Evolutionary conservation across 306 rosid species (phyloP).

Genomic region (Gleditsia sinensis): DNA sequence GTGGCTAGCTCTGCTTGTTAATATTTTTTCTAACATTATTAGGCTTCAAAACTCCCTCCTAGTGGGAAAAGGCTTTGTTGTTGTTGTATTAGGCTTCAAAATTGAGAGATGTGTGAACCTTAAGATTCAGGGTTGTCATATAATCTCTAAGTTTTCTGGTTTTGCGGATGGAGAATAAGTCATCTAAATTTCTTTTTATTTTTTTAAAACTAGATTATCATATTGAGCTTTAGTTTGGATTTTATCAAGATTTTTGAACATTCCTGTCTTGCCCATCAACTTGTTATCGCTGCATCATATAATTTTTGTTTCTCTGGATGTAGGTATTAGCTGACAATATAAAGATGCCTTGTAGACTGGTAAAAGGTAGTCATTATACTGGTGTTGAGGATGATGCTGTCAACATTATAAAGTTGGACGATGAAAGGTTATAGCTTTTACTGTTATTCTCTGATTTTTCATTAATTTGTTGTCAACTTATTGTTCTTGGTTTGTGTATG

Average conservation of each 20-base stretch:
- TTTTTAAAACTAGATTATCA: not conserved
- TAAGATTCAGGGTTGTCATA: not conserved
- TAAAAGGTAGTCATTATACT: conserved; percentile 95
- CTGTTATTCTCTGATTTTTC: conserved; percentile 21
- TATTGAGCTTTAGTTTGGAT: conserved; percentile 2
- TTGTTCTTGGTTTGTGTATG: not conserved
- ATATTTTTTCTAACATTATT: not conserved
- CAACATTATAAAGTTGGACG: conserved; percentile 88
- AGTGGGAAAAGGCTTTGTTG: too few relatives aligned
- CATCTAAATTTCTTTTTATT: not conserved
- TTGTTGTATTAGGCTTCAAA: not conserved
- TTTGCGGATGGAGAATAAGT: not conserved
- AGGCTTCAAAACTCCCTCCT: too few relatives aligned
- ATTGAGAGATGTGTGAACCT: not conserved
- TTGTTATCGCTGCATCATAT: conserved; percentile 18
- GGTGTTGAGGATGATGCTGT: conserved; percentile 98
- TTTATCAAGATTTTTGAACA: conserved; percentile 11
- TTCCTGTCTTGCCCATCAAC: conserved; percentile 9
- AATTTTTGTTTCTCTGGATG: conserved; percentile 42
- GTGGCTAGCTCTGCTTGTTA: not conserved
- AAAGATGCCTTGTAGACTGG: conserved; percentile 96
- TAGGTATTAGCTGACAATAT: conserved; percentile 94
- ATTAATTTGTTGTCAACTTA: conserved; percentile 30
- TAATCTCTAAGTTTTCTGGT: not conserved
- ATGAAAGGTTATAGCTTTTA: conserved; percentile 69